phyloP scores from a whole-genome alignment of 78 protist species.

The Dictyostelium firmibasis region DNA sequence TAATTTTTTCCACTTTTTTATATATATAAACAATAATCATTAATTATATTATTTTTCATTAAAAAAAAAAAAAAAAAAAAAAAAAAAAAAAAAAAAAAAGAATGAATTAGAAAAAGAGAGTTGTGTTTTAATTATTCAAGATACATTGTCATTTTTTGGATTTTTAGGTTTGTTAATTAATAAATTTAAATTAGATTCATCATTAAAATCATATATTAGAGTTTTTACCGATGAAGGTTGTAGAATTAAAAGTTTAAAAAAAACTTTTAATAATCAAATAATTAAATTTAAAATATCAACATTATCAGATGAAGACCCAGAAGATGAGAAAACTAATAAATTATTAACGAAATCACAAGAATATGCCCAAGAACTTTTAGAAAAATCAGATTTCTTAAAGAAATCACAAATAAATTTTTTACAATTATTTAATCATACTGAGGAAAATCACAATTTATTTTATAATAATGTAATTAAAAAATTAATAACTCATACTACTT shows the following conservation, averaged over 20 bases:
- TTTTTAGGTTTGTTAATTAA: neutral
- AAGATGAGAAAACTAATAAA: neutral
- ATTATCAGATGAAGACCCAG: neutral
- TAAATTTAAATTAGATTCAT: slow-evolving; percentile 2
- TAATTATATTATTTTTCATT: neutral
- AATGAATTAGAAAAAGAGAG: neutral
- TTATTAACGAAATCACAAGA: neutral
- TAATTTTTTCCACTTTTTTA: neutral
- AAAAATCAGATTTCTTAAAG: neutral
- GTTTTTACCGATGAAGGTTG: neutral
- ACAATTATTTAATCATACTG: neutral
- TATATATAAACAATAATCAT: neutral
- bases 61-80: no score
- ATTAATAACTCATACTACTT: neutral
- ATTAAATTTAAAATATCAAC: neutral
- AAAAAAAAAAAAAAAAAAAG: neutral
- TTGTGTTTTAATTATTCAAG: neutral
- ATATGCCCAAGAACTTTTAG: neutral
- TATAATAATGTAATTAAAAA: neutral
- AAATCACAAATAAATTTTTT: neutral
- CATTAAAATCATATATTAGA: neutral
- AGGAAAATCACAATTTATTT: neutral
- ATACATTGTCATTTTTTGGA: neutral
- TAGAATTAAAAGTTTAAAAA: neutral
- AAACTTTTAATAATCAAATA: neutral